phyloP scores from a whole-genome alignment of 164 flowering plant genomes.

The Liriodendron chinense region DNA sequence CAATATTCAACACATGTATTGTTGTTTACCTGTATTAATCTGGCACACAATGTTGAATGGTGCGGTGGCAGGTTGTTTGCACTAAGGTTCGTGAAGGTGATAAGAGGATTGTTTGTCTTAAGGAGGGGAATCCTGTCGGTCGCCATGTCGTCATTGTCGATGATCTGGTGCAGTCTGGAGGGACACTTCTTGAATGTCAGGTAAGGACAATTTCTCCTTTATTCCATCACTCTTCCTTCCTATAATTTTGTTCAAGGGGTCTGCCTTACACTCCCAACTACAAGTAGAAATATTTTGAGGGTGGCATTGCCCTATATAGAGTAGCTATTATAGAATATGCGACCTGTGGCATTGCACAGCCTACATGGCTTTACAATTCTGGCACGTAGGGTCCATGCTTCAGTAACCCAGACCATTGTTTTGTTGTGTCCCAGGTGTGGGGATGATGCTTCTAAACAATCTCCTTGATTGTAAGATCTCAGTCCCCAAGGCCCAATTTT shows the following conservation, averaged over 20 bases:
- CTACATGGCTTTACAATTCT: too few species aligned
- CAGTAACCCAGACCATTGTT: too few species aligned
- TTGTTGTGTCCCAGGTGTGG: too few species aligned
- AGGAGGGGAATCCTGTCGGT: slow-evolving; percentile 88
- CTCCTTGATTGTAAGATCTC: too few species aligned
- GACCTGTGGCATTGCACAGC: too few species aligned
- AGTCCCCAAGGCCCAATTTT: too few species aligned
- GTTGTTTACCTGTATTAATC: background rate
- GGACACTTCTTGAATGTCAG: slow-evolving; percentile 96
- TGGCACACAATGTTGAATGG: background rate
- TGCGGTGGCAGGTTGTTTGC: slow-evolving; percentile 65
- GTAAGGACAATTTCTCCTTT: slow-evolving; percentile 27
- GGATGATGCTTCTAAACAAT: too few species aligned
- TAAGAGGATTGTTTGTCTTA: slow-evolving; percentile 85
- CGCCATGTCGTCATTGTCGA: slow-evolving; percentile 96
- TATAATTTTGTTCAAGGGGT: background rate
- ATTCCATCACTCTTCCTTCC: background rate
- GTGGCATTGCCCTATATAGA: too few species aligned
- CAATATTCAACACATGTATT: background rate
- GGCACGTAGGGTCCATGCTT: too few species aligned
- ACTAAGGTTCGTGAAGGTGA: slow-evolving; percentile 94
- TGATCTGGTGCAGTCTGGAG: slow-evolving; percentile 97
- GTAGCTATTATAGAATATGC: too few species aligned
- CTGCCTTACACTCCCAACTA: background rate
- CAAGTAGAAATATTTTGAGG: background rate